phyloP scores from a whole-genome alignment of 495 filamentous ascomycete species.

The Hyaloscypha variabilis region DNA sequence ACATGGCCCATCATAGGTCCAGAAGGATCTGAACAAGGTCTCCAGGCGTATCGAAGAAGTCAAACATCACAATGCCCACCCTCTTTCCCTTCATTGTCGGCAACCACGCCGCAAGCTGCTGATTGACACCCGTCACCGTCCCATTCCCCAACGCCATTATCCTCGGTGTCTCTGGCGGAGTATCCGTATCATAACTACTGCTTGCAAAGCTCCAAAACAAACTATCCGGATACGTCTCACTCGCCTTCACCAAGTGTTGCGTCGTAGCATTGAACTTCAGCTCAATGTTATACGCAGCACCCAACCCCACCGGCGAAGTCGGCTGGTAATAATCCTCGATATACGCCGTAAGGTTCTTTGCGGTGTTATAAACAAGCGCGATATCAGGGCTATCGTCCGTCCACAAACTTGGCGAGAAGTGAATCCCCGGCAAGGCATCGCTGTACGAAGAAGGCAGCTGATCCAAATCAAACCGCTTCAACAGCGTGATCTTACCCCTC shows the following conservation, averaged over 20 bases:
- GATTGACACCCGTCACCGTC: constrained; percentile 55
- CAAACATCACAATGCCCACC: constrained; percentile 68
- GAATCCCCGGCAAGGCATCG: constrained; percentile 39
- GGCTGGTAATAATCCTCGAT: constrained; percentile 49
- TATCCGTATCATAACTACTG: constrained; percentile 43
- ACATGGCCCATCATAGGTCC: not conserved
- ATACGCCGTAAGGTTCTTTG: constrained; percentile 39
- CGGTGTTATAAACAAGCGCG: constrained; percentile 38
- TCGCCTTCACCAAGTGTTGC: constrained; percentile 37
- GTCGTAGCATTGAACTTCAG: constrained; percentile 46
- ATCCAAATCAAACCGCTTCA: constrained; percentile 46
- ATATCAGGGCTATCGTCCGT: constrained; percentile 41
- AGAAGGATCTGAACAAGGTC: constrained; percentile 25
- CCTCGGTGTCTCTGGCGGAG: constrained; percentile 44
- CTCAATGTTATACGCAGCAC: constrained; percentile 39
- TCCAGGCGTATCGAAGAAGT: constrained; percentile 50
- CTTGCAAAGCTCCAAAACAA: constrained; percentile 55
- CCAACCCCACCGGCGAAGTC: constrained; percentile 30
- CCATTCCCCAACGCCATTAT: constrained; percentile 53
- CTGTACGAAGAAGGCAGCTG: constrained; percentile 36
- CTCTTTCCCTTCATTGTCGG: constrained; percentile 88
- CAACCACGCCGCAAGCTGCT: constrained; percentile 92
- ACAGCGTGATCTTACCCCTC: constrained; percentile 44
- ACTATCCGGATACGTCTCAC: constrained; percentile 31
- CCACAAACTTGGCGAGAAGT: constrained; percentile 45